phyloP scores from a whole-genome alignment of 352 stramenopile genomes.

The Pythium rhizo-oryzae region DNA sequence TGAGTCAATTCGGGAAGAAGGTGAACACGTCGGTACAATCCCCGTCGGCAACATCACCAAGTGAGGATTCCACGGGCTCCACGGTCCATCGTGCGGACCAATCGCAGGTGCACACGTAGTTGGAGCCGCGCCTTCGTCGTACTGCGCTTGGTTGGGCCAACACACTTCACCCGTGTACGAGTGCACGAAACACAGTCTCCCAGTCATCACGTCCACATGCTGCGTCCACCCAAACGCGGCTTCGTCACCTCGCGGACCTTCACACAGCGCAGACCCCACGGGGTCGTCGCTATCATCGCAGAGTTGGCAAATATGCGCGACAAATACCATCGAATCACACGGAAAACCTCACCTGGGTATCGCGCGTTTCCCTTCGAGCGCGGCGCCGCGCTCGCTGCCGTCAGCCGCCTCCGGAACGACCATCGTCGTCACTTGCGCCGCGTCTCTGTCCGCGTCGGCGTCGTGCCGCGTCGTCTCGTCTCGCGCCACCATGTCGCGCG shows the following conservation, averaged over 20 bases:
- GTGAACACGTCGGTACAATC: conserved; percentile 46
- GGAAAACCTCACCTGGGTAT: not conserved
- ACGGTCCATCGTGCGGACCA: conserved; percentile 14
- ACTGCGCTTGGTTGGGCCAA: conserved; percentile 28
- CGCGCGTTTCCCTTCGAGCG: conserved; percentile 6
- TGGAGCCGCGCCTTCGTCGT: not conserved
- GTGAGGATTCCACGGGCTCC: conserved; percentile 52
- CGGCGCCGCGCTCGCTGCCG: not conserved
- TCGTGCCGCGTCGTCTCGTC: not conserved
- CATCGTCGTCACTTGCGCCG: not conserved
- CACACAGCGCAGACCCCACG: not conserved
- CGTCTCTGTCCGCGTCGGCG: not conserved
- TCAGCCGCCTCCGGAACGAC: too few species aligned
- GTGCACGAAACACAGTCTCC: conserved; percentile 63
- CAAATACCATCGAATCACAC: too few species aligned
- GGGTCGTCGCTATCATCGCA: not conserved
- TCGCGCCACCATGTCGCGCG: not conserved
- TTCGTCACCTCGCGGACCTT: not conserved
- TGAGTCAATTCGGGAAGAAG: conserved; percentile 3
- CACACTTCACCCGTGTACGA: conserved; percentile 75
- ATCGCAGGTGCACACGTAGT: not conserved
- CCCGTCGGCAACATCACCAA: conserved; percentile 65
- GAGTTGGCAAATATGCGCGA: too few species aligned
- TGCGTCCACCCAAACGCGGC: conserved; percentile 57
- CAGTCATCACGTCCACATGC: conserved; percentile 49